A percentile compares a stretch with the other conserved stretches of the same genome.
Evolutionary conservation across 768 basidiomycete genomes (phyloP).

Genomic region (Tulasnella sp.): DNA sequence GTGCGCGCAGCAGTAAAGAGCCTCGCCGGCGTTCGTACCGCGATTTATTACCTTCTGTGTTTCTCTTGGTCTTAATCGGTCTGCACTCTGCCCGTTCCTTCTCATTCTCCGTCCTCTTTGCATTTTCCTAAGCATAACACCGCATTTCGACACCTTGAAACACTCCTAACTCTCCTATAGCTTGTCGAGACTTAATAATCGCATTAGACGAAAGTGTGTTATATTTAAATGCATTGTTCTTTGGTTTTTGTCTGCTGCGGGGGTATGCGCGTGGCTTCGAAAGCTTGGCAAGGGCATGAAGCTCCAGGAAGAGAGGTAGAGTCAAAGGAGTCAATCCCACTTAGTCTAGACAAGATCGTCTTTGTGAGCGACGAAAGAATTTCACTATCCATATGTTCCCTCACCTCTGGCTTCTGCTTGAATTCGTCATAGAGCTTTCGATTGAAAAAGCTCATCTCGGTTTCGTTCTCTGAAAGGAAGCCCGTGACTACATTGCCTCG

Average conservation of each 20-base stretch:
- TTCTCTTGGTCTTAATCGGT: background rate
- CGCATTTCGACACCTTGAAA: background rate
- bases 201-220: background rate
- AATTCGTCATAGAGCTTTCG: constrained; percentile 64
- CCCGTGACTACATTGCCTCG: background rate
- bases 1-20: constrained; percentile 73
- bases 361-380: background rate
- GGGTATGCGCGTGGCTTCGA: background rate
- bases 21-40: background rate
- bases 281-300: no score
- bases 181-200: background rate
- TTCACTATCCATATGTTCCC: constrained; percentile 1
- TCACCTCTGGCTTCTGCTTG: constrained; percentile 71
- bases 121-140: background rate
- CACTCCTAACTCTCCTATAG: background rate
- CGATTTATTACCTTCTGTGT: background rate
- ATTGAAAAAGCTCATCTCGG: constrained; percentile 89
- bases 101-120: no score
- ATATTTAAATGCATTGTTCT: background rate
- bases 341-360: background rate
- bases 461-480: constrained; percentile 69
- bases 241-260: background rate
- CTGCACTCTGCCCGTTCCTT: background rate
- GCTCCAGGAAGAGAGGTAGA: no score
- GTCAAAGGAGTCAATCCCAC: constrained; percentile 14